Evolutionary conservation across 495 filamentous ascomycete genomes (phyloP).

Genomic region (Trichoderma parareesei): DNA sequence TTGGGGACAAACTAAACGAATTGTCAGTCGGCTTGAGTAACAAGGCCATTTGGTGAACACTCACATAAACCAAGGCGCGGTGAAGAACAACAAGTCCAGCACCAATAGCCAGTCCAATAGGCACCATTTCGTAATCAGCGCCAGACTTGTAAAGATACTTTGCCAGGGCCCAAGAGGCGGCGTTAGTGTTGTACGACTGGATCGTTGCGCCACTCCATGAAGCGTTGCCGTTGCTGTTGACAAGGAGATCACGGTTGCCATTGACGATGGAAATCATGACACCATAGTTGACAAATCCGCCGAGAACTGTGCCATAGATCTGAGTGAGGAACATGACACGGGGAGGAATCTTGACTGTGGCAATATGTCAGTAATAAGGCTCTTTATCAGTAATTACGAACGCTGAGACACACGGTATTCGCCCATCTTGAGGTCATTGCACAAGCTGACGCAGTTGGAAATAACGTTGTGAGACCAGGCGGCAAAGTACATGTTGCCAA

Average conservation of each 20-base stretch:
- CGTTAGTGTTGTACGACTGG: slow-evolving; percentile 33
- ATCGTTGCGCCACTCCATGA: slow-evolving; percentile 24
- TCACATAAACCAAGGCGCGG: slow-evolving; percentile 30
- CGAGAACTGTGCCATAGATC: slow-evolving; percentile 29
- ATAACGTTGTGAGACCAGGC: slow-evolving; percentile 21
- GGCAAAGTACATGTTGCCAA: slow-evolving; percentile 20
- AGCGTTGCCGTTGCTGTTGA: slow-evolving; percentile 3
- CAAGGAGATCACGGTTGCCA: slow-evolving; percentile 13
- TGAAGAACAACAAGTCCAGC: slow-evolving; percentile 31
- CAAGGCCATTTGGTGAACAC: slow-evolving; percentile 8
- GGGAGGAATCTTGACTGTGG: slow-evolving; percentile 33
- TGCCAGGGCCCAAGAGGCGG: slow-evolving; percentile 35
- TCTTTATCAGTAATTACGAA: slow-evolving; percentile 18
- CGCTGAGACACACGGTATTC: not conserved
- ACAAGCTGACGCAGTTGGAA: slow-evolving; percentile 24
- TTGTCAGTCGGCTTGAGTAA: not conserved
- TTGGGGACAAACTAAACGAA: not conserved
- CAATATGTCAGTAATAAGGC: not conserved
- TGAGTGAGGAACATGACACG: slow-evolving; percentile 28
- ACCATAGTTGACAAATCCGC: slow-evolving; percentile 29
- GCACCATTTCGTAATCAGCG: slow-evolving; percentile 33
- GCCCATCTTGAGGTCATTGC: slow-evolving; percentile 26
- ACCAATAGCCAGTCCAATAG: slow-evolving; percentile 39
- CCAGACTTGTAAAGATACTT: slow-evolving; percentile 30
- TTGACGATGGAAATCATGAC: slow-evolving; percentile 23